phyloP scores from a whole-genome alignment of 331 rosid genomes.

The Cydonia oblonga region DNA sequence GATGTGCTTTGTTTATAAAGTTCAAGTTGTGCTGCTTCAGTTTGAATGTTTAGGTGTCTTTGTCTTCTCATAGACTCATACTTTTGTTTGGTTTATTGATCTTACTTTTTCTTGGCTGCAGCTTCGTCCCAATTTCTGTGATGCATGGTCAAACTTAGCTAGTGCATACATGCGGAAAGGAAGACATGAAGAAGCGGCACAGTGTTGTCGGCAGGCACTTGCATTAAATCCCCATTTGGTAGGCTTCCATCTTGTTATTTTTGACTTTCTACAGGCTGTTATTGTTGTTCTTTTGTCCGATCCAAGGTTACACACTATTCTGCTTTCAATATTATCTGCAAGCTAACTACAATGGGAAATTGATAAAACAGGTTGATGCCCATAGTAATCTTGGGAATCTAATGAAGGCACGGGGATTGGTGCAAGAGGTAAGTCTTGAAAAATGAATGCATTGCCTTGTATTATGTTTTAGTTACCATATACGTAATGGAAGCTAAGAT shows the following conservation, averaged over 20 bases:
- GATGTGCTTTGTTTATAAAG: not conserved
- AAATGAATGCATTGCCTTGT: not conserved
- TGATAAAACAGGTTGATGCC: conserved; percentile 73
- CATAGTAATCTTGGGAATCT: conserved; percentile 94
- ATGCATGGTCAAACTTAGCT: conserved; percentile 97
- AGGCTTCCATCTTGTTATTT: not conserved
- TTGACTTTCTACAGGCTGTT: not conserved
- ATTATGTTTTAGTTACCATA: not conserved
- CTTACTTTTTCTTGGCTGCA: conserved; percentile 19
- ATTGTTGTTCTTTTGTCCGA: not conserved
- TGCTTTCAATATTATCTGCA: not conserved
- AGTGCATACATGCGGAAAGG: conserved; percentile 99
- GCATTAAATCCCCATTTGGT: conserved; percentile 88
- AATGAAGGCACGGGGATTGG: conserved; percentile 94
- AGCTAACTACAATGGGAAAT: not conserved
- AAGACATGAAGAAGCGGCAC: conserved; percentile 90
- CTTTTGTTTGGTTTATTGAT: conserved; percentile 2
- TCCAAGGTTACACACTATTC: not conserved
- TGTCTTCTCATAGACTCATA: not conserved
- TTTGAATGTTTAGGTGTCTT: not conserved
- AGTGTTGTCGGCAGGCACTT: conserved; percentile 97
- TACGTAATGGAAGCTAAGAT: not conserved
- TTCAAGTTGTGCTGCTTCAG: not conserved
- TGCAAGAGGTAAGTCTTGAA: conserved; percentile 76
- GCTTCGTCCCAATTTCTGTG: conserved; percentile 94